Base-by-base conservation (phyloP, 768 basidiomycete species). In the Jaapia argillacea region DNA sequence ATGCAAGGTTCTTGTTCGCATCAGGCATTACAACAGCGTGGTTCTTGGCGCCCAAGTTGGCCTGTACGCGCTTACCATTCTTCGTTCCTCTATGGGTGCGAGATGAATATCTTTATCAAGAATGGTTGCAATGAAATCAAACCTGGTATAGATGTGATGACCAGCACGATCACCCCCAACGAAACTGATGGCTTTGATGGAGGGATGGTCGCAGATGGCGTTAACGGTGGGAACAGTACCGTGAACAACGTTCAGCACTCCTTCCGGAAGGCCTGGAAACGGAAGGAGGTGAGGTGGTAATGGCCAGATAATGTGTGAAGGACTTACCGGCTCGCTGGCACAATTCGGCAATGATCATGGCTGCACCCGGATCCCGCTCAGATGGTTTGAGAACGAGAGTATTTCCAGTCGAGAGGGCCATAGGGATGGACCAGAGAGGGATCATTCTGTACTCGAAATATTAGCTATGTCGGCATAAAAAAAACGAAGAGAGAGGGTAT, bases 311-410 rank as follows among this genome's bases (percentile, higher is more conserved):
- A 12, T 14, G 4, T n/a, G n/a, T 14, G 31, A 44, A 42, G 26
- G 7, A 48, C 61, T 51, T 39, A 77, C 78, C 88, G 44, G 94
- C 91, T 43, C 78, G 79, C 61, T 88, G 79, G 56, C 88, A 91
- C 3, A 97, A 73, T 63, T 99, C 94, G 24, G 92, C 91, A 48
- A 99, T 91, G 44, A 99, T 94, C 85, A 96, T 92, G 4, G 91
- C 84, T 12, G 96, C 94, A 39, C 94, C 94, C 12, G 94, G 94
- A 58, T 96, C 93, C 21, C 94, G 81, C 59, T 99, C 94, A 1
- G 88, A 92, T 16, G 94, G 94, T 56, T 99, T 99, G 48, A 99
- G 69, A 47, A 99, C 74, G 33, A 99, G 72, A 0, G 94, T 91
- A 55, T 99, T 99, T 24, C 94, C 94, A 0, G 89, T 92, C 6